Evolutionary conservation across 495 filamentous ascomycete species (phyloP).

Genomic region (Trichoderma asperelloides): DNA sequence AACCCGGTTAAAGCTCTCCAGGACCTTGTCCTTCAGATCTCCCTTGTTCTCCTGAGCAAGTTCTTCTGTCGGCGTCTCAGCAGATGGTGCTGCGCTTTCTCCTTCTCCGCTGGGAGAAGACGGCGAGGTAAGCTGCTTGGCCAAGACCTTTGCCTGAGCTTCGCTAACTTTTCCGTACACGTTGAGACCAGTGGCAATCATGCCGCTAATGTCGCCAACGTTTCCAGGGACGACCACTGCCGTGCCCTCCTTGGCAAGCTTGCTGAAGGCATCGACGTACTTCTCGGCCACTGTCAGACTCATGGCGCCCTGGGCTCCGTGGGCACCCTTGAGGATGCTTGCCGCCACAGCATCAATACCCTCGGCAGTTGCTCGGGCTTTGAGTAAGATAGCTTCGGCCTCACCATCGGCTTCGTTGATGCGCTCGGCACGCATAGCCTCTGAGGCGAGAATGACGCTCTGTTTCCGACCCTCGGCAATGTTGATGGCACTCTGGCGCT

Average conservation of each 20-base stretch:
- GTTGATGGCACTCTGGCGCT: constrained; percentile 94
- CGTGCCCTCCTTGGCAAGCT: constrained; percentile 86
- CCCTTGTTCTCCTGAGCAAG: neutral
- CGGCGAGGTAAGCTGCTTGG: constrained; percentile 31
- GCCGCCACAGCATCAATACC: constrained; percentile 81
- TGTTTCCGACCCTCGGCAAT: constrained; percentile 96
- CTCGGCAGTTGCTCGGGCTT: constrained; percentile 73
- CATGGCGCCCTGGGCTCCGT: constrained; percentile 70
- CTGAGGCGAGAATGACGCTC: constrained; percentile 87
- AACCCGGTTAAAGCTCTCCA: constrained; percentile 29
- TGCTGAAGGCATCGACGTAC: constrained; percentile 92
- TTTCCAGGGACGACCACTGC: constrained; percentile 93
- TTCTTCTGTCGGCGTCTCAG: constrained; percentile 11
- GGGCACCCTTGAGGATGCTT: constrained; percentile 59
- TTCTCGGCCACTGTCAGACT: constrained; percentile 89
- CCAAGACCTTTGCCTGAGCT: constrained; percentile 63
- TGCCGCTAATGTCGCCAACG: constrained; percentile 90
- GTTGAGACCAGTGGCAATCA: constrained; percentile 94
- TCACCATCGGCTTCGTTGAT: constrained; percentile 89
- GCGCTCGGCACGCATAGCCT: constrained; percentile 81
- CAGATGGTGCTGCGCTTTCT: constrained; percentile 11
- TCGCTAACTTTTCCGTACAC: constrained; percentile 92
- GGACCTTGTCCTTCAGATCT: constrained; percentile 26
- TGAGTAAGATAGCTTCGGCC: constrained; percentile 82
- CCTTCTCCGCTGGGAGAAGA: constrained; percentile 15